Conservation (phyloP, 805 yeast genomes). For the Hemisphaericaspora nanyangensis region DNA sequence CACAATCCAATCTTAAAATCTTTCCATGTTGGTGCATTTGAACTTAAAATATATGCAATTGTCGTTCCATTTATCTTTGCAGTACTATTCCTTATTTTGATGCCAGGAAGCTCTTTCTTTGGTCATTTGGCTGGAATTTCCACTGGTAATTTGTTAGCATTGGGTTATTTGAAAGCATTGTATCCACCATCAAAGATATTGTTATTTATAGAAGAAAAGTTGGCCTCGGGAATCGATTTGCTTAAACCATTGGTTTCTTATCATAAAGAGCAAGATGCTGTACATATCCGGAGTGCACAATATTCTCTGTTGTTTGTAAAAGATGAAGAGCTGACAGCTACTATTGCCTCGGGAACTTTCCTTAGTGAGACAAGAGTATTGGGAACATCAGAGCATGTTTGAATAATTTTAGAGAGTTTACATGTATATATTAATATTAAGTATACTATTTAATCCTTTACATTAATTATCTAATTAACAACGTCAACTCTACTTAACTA, state of each 20-base stretch:
- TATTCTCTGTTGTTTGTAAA: constrained; percentile 4
- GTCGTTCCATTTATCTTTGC: constrained; percentile 49
- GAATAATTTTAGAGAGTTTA: too few species aligned
- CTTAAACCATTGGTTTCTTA: constrained; percentile 55
- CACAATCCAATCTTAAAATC: constrained; percentile 37
- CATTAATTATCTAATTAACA: too few species aligned
- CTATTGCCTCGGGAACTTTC: neutral
- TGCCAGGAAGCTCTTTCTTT: constrained; percentile 67
- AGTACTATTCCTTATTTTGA: constrained; percentile 43
- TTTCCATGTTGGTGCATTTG: constrained; percentile 9
- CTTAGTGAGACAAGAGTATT: constrained; percentile 7
- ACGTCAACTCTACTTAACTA: too few species aligned
- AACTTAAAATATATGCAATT: constrained; percentile 35
- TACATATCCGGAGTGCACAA: constrained; percentile 4
- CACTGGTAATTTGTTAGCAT: constrained; percentile 62
- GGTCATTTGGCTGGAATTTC: constrained; percentile 70
- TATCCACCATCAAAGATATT: constrained; percentile 67
- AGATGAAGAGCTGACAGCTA: constrained; percentile 3
- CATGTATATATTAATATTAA: too few species aligned
- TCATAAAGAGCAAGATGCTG: constrained; percentile 54
- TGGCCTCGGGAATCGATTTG: constrained; percentile 45
- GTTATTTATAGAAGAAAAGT: constrained; percentile 58
- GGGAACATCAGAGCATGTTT: neutral
- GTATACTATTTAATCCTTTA: too few species aligned
- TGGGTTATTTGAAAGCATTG: constrained; percentile 52